A percentile compares a stretch with the other conserved stretches of the same genome.
phyloP scores from a whole-genome alignment of 2,329 filamentous ascomycete species.

The Penicillium oxalicum region DNA sequence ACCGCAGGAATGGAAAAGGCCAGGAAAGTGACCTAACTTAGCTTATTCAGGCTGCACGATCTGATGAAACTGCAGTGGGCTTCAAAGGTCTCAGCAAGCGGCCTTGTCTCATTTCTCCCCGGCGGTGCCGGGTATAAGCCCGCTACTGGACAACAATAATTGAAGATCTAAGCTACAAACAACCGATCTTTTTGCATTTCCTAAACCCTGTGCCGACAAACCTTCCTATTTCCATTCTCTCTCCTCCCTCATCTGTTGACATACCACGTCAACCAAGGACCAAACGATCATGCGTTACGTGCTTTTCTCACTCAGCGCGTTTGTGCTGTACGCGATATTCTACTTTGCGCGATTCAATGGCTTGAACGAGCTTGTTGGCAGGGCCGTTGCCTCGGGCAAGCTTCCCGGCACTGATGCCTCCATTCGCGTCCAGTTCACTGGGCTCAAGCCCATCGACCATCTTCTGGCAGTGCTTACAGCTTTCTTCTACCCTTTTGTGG shows the following conservation, averaged over 20 bases:
- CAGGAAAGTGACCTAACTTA: not conserved
- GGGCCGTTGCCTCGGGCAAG: slow-evolving; percentile 19
- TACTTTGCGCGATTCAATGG: slow-evolving; percentile 31
- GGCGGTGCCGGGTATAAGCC: too few species aligned
- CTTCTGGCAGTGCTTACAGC: slow-evolving; percentile 28
- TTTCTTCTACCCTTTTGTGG: slow-evolving; percentile 39
- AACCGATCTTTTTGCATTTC: too few species aligned
- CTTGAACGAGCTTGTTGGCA: slow-evolving; percentile 16
- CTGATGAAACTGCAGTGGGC: slow-evolving; percentile 3
- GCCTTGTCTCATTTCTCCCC: too few species aligned
- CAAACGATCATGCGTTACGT: slow-evolving; percentile 18
- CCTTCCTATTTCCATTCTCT: too few species aligned
- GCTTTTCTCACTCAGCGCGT: slow-evolving; percentile 28
- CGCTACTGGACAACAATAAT: too few species aligned
- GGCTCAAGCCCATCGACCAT: slow-evolving; percentile 28
- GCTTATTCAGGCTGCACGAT: not conserved
- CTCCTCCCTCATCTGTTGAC: too few species aligned
- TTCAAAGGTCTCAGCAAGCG: too few species aligned
- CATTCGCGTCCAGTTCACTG: slow-evolving; percentile 31
- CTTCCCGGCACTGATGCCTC: slow-evolving; percentile 24
- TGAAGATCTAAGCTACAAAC: too few species aligned
- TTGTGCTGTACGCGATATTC: slow-evolving; percentile 30
- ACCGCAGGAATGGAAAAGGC: slow-evolving; percentile 14
- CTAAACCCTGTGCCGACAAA: too few species aligned
- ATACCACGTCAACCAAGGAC: not conserved